Base-by-base conservation (phyloP, 1,139 yeast genomes). In the Blastobotrys serpentis region DNA sequence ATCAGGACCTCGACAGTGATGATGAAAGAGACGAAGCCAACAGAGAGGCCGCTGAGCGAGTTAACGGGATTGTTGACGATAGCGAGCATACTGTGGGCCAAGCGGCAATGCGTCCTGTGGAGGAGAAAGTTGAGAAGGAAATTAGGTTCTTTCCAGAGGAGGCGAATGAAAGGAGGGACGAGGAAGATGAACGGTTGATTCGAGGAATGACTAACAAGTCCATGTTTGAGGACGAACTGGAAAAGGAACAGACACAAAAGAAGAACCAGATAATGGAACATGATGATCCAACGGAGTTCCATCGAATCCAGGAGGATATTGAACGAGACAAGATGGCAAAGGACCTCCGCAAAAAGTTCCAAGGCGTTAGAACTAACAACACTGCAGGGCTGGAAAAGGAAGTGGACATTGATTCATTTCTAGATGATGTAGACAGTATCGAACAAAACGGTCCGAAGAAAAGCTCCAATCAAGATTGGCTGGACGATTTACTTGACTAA, bases 401-500 rank as follows among this genome's bases (percentile, higher is more conserved):
- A 7, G 57, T 53, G 19, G 68, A 64, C 34, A 58, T 64, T 43
- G 66, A 63, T 29, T 56, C 52, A 6, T 65, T 64, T 44, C 55
- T 65, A 54, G 61, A 57, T 29, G 56, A 53, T 7, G 46, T 57
- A 11, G 59, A 53, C 29, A 42, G 37, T 5, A 26, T 47, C 11
- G 48, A 42, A n/a, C 22, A 33, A 3, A 33, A 41, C 13, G 50
- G 43, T 16, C 26, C 39, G 22, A 19, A 29, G 13, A 37, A 37
- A 13, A 41, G 44, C 21, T 26, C 26, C 10, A 52, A 58, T 42
- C 56, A 60, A 38, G 54, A 50, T 4, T 58, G 54, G 43, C 51
- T 63, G 14, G 65, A 63, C 48, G 54, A 48, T 7, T 47, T 60
- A 14, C 52, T 60, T n/a, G 33, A 39, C 7, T 39, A 16, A 14